phyloP scores from a whole-genome alignment of 768 basidiomycete species.

The Erythrobasidium yunnanense region DNA sequence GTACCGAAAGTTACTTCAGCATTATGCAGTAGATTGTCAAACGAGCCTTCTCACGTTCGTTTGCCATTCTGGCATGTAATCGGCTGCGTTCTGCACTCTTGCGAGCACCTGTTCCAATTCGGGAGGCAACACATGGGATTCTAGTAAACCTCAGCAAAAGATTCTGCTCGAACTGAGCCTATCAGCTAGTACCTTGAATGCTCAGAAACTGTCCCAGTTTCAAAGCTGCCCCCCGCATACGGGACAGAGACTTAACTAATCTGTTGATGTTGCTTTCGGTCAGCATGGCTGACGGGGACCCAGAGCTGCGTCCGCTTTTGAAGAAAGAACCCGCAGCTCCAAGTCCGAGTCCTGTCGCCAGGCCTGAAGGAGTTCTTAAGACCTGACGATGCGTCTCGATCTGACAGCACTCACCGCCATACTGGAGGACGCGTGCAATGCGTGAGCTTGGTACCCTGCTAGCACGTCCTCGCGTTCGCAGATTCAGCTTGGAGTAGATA shows the following conservation, averaged over 20 bases:
- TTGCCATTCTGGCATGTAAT: slow-evolving; percentile 99
- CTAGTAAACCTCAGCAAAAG: slow-evolving; percentile 47
- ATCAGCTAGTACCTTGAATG: slow-evolving; percentile 60
- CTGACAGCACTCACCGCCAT: slow-evolving; percentile 6
- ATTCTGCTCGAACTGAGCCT: neutral
- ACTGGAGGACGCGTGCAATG: slow-evolving; percentile 23
- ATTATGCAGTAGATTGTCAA: slow-evolving; percentile 10
- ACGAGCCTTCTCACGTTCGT: slow-evolving; percentile 59
- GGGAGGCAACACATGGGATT: slow-evolving; percentile 74
- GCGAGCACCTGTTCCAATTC: slow-evolving; percentile 81
- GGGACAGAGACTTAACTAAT: slow-evolving; percentile 79
- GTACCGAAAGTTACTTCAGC: slow-evolving; percentile 39
- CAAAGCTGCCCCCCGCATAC: slow-evolving; percentile 91
- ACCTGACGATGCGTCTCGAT: neutral
- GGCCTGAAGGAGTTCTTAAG: slow-evolving; percentile 50
- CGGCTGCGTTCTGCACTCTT: slow-evolving; percentile 82
- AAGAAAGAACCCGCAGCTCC: slow-evolving; percentile 81
- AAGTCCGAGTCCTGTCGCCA: slow-evolving; percentile 76
- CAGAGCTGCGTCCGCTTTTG: slow-evolving; percentile 41
- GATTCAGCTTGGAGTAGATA: too few species aligned
- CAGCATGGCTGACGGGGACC: slow-evolving; percentile 69
- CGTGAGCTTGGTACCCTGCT: slow-evolving; percentile 25
- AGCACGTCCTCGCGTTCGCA: too few species aligned
- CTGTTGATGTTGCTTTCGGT: slow-evolving; percentile 81
- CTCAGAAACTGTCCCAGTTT: slow-evolving; percentile 96